Conservation (phyloP, 2,329 filamentous ascomycete genomes). For the Fusarium solani-melongenae region DNA sequence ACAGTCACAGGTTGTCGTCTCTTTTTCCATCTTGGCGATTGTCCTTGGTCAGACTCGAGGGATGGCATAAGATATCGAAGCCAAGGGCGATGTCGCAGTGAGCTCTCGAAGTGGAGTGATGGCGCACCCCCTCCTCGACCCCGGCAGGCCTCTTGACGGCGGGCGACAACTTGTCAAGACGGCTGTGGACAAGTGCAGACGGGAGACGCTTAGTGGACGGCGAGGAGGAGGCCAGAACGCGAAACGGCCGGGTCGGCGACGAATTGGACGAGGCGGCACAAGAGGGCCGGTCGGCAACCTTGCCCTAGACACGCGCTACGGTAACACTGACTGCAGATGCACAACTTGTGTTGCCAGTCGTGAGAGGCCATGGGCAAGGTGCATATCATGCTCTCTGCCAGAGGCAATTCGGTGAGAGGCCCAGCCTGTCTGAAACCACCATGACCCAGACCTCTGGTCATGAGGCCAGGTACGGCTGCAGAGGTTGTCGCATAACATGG, state of each 20-base stretch:
- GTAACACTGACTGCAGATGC: constrained; percentile 34
- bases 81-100: constrained; percentile 35
- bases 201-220: constrained; percentile 16
- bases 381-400: constrained; percentile 29
- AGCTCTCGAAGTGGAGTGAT: constrained; percentile 39
- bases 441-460: constrained; percentile 10
- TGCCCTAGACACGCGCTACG: constrained; percentile 34
- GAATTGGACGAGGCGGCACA: constrained; percentile 24
- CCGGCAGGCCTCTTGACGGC: constrained; percentile 31
- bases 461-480: constrained; percentile 31
- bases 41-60: neutral
- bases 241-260: constrained; percentile 24
- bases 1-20: neutral
- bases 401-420: constrained; percentile 6
- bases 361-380: constrained; percentile 21
- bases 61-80: constrained; percentile 25
- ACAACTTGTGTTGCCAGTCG: constrained; percentile 30
- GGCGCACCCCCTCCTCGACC: constrained; percentile 39
- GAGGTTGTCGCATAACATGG: constrained; percentile 15
- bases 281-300: constrained; percentile 30
- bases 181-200: constrained; percentile 34
- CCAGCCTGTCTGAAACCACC: constrained; percentile 17
- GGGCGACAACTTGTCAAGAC: constrained; percentile 39
- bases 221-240: constrained; percentile 30
- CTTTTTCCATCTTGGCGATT: neutral